Conservation (phyloP, 768 basidiomycete genomes). For the Tulasnella sp. region DNA sequence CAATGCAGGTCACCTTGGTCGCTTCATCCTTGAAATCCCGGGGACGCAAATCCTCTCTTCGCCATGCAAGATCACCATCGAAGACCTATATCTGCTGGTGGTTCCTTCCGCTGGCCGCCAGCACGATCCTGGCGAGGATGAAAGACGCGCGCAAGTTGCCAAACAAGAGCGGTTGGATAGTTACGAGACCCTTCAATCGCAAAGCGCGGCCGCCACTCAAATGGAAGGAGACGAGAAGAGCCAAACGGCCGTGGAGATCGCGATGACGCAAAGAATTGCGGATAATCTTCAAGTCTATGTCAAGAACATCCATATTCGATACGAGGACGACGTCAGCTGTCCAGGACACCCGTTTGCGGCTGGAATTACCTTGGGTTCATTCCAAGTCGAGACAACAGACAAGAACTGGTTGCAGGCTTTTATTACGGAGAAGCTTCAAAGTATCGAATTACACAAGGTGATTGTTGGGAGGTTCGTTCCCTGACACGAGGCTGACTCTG, state of each 20-base stretch:
- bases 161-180: slow-evolving; percentile 85
- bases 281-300: slow-evolving; percentile 95
- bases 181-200: slow-evolving; percentile 74
- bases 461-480: neutral
- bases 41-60: slow-evolving; percentile 86
- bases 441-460: slow-evolving; percentile 82
- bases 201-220: slow-evolving; percentile 42
- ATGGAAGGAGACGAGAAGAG: slow-evolving; percentile 38
- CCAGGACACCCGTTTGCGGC: slow-evolving; percentile 93
- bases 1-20: slow-evolving; percentile 67
- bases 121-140: slow-evolving; percentile 76
- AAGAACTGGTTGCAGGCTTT: slow-evolving; percentile 83
- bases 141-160: slow-evolving; percentile 65
- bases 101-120: slow-evolving; percentile 66
- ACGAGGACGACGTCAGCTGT: slow-evolving; percentile 90
- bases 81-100: slow-evolving; percentile 92
- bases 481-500: slow-evolving; percentile 9
- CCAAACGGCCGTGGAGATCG: slow-evolving; percentile 76
- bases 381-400: slow-evolving; percentile 84
- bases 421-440: slow-evolving; percentile 50
- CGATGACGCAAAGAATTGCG: slow-evolving; percentile 78
- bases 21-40: slow-evolving; percentile 74
- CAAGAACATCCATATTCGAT: slow-evolving; percentile 91
- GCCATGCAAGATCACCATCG: slow-evolving; percentile 83
- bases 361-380: slow-evolving; percentile 79